A percentile compares a stretch with the other conserved stretches of the same genome.
These are phyloP conservation scores for Fusarium guadeloupense DNA, from an alignment of 2,329 filamentous ascomycete species.

Conservation along the genomic window DNA sequence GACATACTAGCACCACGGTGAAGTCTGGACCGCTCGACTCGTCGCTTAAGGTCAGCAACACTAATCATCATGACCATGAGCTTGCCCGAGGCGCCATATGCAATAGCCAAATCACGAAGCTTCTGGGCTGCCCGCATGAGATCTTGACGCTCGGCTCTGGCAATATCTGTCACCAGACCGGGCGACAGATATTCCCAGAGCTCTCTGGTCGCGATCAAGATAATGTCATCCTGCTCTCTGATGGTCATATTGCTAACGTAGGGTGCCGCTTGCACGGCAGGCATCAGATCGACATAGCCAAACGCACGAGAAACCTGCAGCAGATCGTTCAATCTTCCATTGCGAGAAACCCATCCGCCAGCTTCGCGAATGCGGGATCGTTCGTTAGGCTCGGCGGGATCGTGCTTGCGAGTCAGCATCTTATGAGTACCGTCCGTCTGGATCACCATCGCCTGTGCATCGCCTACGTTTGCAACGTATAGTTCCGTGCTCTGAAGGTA, in stretches of 20 bases:
- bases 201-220: slow-evolving; percentile 89
- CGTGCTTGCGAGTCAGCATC: slow-evolving; percentile 89
- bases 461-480: slow-evolving; percentile 93
- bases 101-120: slow-evolving; percentile 91
- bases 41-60: slow-evolving; percentile 87
- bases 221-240: slow-evolving; percentile 90
- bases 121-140: slow-evolving; percentile 96
- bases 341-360: slow-evolving; percentile 93
- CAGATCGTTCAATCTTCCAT: slow-evolving; percentile 90
- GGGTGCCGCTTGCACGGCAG: slow-evolving; percentile 90
- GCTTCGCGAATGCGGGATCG: slow-evolving; percentile 91
- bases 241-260: slow-evolving; percentile 81
- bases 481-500: slow-evolving; percentile 91
- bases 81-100: slow-evolving; percentile 92
- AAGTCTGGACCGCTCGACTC: slow-evolving; percentile 75
- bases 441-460: slow-evolving; percentile 95
- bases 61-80: slow-evolving; percentile 99
- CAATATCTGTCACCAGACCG: slow-evolving; percentile 90
- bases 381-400: slow-evolving; percentile 86
- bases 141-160: slow-evolving; percentile 84
- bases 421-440: slow-evolving; percentile 85
- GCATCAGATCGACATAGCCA: slow-evolving; percentile 92
- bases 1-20: slow-evolving; percentile 86
- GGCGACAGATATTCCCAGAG: slow-evolving; percentile 95
- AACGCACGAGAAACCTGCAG: slow-evolving; percentile 94